Evolutionary conservation across 495 filamentous ascomycete species (phyloP).

Genomic region (Neurospora sp.): DNA sequence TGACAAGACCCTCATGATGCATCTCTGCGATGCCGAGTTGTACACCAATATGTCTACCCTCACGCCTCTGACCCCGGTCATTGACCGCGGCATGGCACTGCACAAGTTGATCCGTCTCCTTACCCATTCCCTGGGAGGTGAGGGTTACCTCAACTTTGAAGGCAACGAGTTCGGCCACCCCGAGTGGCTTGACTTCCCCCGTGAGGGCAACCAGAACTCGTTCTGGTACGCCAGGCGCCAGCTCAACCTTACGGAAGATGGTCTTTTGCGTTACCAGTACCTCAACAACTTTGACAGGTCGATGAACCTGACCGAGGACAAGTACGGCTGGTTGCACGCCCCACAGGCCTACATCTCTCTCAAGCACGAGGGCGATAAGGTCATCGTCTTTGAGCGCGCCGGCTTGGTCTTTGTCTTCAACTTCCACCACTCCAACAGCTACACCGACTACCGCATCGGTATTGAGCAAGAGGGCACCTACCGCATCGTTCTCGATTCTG

Average conservation of each 20-base stretch:
- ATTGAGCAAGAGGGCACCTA: slow-evolving; percentile 80
- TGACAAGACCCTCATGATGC: slow-evolving; percentile 93
- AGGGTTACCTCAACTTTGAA: slow-evolving; percentile 97
- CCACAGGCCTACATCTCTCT: slow-evolving; percentile 83
- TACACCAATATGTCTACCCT: slow-evolving; percentile 95
- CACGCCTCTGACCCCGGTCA: slow-evolving; percentile 74
- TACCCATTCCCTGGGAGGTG: slow-evolving; percentile 89
- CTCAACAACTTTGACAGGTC: slow-evolving; percentile 89
- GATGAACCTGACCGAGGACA: slow-evolving; percentile 79
- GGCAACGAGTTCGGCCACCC: slow-evolving; percentile 98
- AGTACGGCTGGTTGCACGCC: slow-evolving; percentile 87
- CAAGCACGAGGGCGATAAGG: slow-evolving; percentile 91
- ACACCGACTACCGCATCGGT: slow-evolving; percentile 84
- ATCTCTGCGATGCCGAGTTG: slow-evolving; percentile 93
- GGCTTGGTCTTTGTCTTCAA: slow-evolving; percentile 93
- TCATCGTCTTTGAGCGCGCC: slow-evolving; percentile 89
- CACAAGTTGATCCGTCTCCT: slow-evolving; percentile 97
- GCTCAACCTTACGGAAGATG: slow-evolving; percentile 84
- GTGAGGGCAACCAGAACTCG: slow-evolving; percentile 86
- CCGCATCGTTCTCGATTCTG: slow-evolving; percentile 74
- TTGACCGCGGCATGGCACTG: slow-evolving; percentile 80
- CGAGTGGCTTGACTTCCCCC: slow-evolving; percentile 98
- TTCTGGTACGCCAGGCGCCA: slow-evolving; percentile 96
- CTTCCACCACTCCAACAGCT: slow-evolving; percentile 82
- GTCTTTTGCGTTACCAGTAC: slow-evolving; percentile 76